Conservation (phyloP, 768 basidiomycete species). For the Mrakia gelida region DNA sequence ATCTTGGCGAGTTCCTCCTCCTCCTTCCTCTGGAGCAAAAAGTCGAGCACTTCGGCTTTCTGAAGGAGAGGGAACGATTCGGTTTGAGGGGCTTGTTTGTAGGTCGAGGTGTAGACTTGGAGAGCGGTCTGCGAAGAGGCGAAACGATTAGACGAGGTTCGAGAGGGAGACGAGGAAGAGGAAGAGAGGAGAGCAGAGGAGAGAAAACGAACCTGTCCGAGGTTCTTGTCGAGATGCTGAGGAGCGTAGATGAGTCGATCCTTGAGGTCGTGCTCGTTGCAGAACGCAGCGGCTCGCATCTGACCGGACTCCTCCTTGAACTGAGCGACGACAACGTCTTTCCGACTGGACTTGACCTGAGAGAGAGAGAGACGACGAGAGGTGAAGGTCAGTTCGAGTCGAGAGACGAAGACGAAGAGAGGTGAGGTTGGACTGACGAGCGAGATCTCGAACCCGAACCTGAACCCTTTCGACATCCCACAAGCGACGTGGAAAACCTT, state of each 20-base stretch:
- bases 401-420: conserved; percentile 28
- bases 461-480: conserved; percentile 77
- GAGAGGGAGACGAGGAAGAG: background rate
- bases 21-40: background rate
- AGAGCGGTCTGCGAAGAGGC: conserved; percentile 64
- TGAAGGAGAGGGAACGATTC: conserved; percentile 75
- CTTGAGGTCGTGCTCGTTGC: conserved; percentile 61
- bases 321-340: conserved; percentile 59
- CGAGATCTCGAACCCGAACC: conserved; percentile 89
- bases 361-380: background rate
- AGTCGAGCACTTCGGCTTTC: conserved; percentile 81
- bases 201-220: background rate
- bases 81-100: conserved; percentile 67
- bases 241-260: conserved; percentile 71
- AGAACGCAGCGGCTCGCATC: conserved; percentile 44
- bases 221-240: conserved; percentile 51
- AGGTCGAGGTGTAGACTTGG: conserved; percentile 76
- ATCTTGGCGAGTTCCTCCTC: background rate
- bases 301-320: conserved; percentile 67
- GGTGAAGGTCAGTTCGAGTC: background rate
- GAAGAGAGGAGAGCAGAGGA: background rate
- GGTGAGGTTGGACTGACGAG: conserved; percentile 52
- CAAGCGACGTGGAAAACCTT: conserved; percentile 80
- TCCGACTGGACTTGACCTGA: conserved; percentile 68
- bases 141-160: background rate